Evolutionary conservation across 2,329 filamentous ascomycete genomes (phyloP).

Genomic region (Ambrosiella cleistominuta): DNA sequence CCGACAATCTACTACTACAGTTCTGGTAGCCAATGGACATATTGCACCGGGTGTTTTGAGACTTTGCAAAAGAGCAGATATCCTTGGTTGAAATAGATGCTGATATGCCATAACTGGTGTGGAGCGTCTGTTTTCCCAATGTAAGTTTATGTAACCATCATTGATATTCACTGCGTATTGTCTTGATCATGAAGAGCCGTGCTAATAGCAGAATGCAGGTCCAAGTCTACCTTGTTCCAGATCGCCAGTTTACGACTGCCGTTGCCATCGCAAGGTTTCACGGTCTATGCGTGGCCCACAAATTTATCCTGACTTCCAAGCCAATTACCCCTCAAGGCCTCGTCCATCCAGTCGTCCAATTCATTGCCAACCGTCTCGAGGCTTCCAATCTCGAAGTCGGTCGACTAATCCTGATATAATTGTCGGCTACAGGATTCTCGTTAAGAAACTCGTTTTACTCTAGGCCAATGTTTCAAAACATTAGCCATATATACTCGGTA

Average conservation of each 20-base stretch:
- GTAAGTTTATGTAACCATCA: neutral
- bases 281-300: constrained; percentile 2
- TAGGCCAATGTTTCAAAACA: neutral
- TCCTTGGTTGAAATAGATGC: constrained; percentile 8
- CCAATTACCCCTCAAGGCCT: neutral
- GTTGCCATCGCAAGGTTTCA: constrained; percentile 7
- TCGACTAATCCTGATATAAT: constrained; percentile 8
- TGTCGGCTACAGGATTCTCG: constrained; percentile 5
- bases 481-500: constrained; percentile 5
- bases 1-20: no score
- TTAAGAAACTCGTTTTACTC: neutral
- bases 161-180: neutral
- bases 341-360: constrained; percentile 5
- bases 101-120: constrained; percentile 8
- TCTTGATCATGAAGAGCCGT: neutral
- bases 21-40: neutral
- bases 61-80: constrained; percentile 6
- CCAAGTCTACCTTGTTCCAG: constrained; percentile 9
- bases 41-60: constrained; percentile 6
- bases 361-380: constrained; percentile 9
- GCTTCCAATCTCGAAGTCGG: constrained; percentile 10
- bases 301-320: constrained; percentile 4
- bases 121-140: constrained; percentile 11
- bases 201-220: neutral
- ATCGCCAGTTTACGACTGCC: constrained; percentile 2